Conservation (phyloP, 108 stramenopile species). For the Poteriospumella lacustris region DNA sequence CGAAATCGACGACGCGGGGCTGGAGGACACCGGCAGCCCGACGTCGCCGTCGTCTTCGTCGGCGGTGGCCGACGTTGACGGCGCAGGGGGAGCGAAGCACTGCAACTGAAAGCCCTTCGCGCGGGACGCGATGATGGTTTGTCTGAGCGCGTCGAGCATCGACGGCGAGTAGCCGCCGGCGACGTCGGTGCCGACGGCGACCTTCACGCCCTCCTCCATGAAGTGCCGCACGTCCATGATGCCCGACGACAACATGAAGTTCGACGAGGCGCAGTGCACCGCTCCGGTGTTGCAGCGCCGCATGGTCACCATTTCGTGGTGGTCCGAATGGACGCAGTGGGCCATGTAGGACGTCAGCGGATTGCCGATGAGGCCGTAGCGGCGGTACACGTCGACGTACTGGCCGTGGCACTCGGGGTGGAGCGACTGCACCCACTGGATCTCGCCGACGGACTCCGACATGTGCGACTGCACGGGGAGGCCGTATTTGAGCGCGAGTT, state of each 20-base stretch:
- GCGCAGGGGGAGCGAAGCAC: not conserved
- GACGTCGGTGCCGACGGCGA: slow-evolving; percentile 68
- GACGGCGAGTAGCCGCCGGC: slow-evolving; percentile 63
- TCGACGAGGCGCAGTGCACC: slow-evolving; percentile 65
- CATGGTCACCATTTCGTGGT: slow-evolving; percentile 47
- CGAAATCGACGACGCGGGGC: not conserved
- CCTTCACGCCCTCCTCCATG: slow-evolving; percentile 47
- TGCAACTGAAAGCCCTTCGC: not conserved
- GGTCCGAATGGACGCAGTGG: slow-evolving; percentile 55
- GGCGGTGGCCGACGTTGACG: not conserved
- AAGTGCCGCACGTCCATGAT: slow-evolving; percentile 41
- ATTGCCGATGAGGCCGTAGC: slow-evolving; percentile 46
- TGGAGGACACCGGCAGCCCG: not conserved
- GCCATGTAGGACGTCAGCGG: slow-evolving; percentile 51
- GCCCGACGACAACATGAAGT: slow-evolving; percentile 52
- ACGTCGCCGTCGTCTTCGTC: not conserved
- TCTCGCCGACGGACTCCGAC: slow-evolving; percentile 59
- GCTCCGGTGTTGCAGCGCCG: slow-evolving; percentile 41
- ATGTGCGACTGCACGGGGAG: slow-evolving; percentile 60
- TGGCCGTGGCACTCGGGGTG: slow-evolving; percentile 52
- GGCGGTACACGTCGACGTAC: slow-evolving; percentile 57
- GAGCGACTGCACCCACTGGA: slow-evolving; percentile 52
- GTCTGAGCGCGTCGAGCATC: slow-evolving; percentile 55
- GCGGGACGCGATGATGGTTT: slow-evolving; percentile 54
- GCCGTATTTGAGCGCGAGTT: slow-evolving; percentile 47